Percentiles rank a stretch among this genome's conserved stretches.
Evolutionary conservation across 805 yeast species (phyloP).

Genomic region (Wickerhamomyces kurtzmanii): DNA sequence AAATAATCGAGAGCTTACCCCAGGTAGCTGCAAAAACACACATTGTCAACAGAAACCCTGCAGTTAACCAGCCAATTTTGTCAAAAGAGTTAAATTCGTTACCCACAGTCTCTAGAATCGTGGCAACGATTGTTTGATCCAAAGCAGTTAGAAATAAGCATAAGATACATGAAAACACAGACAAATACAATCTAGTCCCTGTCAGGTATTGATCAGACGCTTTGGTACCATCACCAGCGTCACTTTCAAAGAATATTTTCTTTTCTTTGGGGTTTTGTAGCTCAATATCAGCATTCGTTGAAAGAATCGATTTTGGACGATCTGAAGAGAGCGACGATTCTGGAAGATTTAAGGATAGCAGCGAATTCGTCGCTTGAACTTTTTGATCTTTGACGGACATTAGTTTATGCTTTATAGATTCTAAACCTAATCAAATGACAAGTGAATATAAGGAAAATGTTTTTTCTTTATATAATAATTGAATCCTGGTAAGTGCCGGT

Average conservation of each 20-base stretch:
- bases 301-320: too few species aligned
- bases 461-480: too few species aligned
- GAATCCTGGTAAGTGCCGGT: too few species aligned
- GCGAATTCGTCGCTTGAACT: too few species aligned
- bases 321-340: too few species aligned
- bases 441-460: too few species aligned
- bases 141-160: constrained; percentile 30
- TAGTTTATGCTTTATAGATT: too few species aligned
- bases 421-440: too few species aligned
- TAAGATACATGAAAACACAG: constrained; percentile 12
- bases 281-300: too few species aligned
- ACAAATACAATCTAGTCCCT: constrained; percentile 5
- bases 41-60: constrained; percentile 45
- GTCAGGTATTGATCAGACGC: constrained; percentile 1
- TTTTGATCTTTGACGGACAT: too few species aligned
- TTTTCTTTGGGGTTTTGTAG: constrained; percentile 2
- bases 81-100: constrained; percentile 37
- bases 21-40: constrained; percentile 45
- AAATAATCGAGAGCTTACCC: constrained; percentile 45
- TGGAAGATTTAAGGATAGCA: too few species aligned
- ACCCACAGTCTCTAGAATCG: constrained; percentile 40
- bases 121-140: constrained; percentile 50
- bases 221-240: constrained; percentile 4
- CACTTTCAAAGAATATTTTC: constrained; percentile 1
- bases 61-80: constrained; percentile 48